Base-by-base conservation (phyloP, 306 rosid species). In the Quercus berberidifolia region DNA sequence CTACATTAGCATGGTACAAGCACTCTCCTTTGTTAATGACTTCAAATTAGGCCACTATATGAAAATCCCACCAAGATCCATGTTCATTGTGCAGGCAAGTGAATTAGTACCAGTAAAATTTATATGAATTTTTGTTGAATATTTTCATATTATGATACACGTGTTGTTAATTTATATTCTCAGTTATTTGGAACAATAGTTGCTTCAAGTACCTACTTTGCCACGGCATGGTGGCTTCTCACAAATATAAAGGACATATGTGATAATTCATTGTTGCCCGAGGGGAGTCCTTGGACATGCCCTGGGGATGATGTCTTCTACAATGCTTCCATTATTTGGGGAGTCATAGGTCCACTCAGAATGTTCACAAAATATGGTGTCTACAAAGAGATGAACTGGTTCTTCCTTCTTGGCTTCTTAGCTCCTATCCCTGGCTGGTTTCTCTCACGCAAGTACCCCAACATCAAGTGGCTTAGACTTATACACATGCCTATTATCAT, bases 31-130 rank as follows among this genome's bases (percentile, higher is more conserved):
- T 73, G 71, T 90, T 18, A 2, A 18, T 3, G 98, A 92, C 83
- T 89, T 94, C 91, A 92, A 90, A 78, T 71, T 94, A 35, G 97
- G 97, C 62, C 97, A 92, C 80, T 94, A 94, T 69, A 94, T 90
- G 97, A 94, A 94, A 77, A 88, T 92, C 73, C 94, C 98, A 59
- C 97, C 96, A 17, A 89, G 79, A 55, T 80, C 94, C 51, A 91
- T 94, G 96, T 94, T 89, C 83, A 5, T 87, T 3, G 90, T 63
- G 6, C 96, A 93, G 92, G 94, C 86, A 82, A 17, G 33, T 73
- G 5, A 15, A 23, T 75, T 54, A 51, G 3, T 38, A 3, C 13
- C 30, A 38, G 21, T 38, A 38, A 23, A 54, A 20, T n/a, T 46
- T 41, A 4, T 7, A 18, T 3, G 13, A 78, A 70, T 14, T 51